A percentile compares a stretch with the other conserved stretches of the same genome.
These are phyloP conservation scores for Schizochytrium sp. DNA, from an alignment of 108 stramenopile species.

Conservation along the genomic window DNA sequence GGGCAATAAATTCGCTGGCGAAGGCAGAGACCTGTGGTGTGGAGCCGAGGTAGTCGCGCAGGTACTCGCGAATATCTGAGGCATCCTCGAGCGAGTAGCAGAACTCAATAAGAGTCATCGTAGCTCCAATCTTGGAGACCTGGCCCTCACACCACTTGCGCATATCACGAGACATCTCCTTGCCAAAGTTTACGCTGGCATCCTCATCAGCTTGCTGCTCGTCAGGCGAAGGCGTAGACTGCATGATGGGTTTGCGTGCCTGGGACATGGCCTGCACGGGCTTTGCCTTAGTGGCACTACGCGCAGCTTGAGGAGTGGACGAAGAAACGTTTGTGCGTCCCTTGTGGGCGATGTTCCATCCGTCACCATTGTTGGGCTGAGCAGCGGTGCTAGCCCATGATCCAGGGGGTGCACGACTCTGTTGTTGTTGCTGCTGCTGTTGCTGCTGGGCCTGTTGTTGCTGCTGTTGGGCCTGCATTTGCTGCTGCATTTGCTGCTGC, in stretches of 20 bases:
- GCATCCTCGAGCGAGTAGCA: constrained; percentile 92
- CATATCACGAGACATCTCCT: constrained; percentile 83
- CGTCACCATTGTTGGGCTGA: background rate
- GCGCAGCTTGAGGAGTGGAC: background rate
- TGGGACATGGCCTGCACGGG: background rate
- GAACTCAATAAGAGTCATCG: constrained; percentile 90
- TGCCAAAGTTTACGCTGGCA: constrained; percentile 70
- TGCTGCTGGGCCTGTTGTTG: background rate
- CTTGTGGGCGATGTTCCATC: constrained; percentile 17
- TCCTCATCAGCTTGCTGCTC: constrained; percentile 78
- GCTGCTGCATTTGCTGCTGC: background rate
- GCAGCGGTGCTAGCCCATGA: constrained; percentile 48
- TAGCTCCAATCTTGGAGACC: constrained; percentile 86
- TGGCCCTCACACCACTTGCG: constrained; percentile 91
- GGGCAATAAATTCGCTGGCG: constrained; percentile 92
- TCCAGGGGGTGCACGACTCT: constrained; percentile 1
- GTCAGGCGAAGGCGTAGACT: background rate
- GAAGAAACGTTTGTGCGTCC: background rate
- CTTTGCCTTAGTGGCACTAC: background rate
- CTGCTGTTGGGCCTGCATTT: background rate
- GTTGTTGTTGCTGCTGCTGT: background rate
- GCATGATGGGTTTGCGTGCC: background rate
- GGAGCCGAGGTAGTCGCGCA: constrained; percentile 91
- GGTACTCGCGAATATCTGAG: constrained; percentile 90
- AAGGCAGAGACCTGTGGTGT: constrained; percentile 91